A percentile compares a stretch with the other conserved stretches of the same genome.
Conservation (phyloP, 305 asterid genomes). For the Fraxinus baroniana region DNA sequence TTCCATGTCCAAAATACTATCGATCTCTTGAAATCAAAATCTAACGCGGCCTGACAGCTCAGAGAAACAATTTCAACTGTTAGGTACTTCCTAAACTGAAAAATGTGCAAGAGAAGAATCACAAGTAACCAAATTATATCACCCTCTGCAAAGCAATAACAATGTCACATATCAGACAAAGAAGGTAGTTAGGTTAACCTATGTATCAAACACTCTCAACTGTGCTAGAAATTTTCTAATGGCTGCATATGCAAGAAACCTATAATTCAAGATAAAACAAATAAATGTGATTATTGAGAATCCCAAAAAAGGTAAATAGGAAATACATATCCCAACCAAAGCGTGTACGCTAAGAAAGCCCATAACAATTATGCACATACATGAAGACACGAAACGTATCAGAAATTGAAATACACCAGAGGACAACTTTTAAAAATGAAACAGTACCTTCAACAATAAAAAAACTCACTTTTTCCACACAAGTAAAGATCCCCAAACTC, state of each 20-base stretch:
- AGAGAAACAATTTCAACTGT: slow-evolving; percentile 6
- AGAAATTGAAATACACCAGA: background rate
- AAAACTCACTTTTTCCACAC: background rate
- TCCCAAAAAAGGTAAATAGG: background rate
- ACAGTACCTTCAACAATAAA: background rate
- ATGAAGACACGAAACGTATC: background rate
- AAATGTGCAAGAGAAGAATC: background rate
- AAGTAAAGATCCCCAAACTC: background rate
- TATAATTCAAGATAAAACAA: background rate
- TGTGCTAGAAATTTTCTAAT: background rate
- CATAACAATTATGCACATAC: background rate
- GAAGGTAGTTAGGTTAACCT: background rate
- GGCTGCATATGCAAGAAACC: background rate
- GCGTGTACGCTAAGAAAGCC: background rate
- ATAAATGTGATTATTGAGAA: background rate
- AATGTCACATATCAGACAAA: background rate
- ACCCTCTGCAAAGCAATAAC: background rate
- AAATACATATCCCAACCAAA: background rate
- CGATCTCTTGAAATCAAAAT: slow-evolving; percentile 45
- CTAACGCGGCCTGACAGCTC: slow-evolving; percentile 46
- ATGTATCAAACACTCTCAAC: background rate
- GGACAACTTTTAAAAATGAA: background rate
- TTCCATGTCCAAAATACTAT: slow-evolving; percentile 80
- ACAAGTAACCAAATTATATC: background rate
- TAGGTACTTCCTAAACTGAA: background rate